These are phyloP conservation scores for Olyra latifolia DNA, from an alignment of 176 grass and related monocot genomes.

Conservation along the genomic window DNA sequence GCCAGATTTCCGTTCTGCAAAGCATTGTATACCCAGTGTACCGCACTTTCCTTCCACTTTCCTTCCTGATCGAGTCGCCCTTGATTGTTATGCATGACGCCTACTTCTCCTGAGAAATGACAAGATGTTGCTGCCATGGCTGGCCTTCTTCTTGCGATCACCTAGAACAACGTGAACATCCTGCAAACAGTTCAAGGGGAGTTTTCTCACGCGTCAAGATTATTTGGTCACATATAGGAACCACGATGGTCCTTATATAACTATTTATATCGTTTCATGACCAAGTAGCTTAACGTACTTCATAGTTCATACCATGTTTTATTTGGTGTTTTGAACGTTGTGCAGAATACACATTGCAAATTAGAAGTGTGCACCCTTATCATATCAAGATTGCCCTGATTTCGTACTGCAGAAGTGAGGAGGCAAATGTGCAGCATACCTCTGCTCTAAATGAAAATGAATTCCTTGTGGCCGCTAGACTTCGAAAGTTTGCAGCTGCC, in stretches of 20 bases:
- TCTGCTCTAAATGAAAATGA: conserved; percentile 40
- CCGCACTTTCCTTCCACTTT: not conserved
- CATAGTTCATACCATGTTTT: not conserved
- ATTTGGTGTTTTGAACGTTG: not conserved
- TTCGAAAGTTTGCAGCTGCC: conserved; percentile 26
- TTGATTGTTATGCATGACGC: conserved; percentile 30
- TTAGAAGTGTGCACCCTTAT: not conserved
- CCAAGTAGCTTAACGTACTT: not conserved
- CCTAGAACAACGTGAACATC: conserved; percentile 32
- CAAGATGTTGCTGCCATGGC: conserved; percentile 55
- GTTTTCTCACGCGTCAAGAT: conserved; percentile 3
- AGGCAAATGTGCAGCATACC: conserved; percentile 6
- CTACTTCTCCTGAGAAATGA: conserved; percentile 61
- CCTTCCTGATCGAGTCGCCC: not conserved
- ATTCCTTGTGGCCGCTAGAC: conserved; percentile 21
- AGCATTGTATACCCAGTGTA: not conserved
- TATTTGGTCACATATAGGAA: not conserved
- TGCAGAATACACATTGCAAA: not conserved
- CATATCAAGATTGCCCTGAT: not conserved
- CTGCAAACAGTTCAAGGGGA: conserved; percentile 29
- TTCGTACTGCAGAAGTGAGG: not conserved
- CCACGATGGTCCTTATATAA: not conserved
- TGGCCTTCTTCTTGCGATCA: conserved; percentile 52
- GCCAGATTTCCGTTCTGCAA: not conserved
- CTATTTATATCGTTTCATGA: not conserved